Evolutionary conservation across 1,284 basidiomycete species (phyloP).

Genomic region (Pseudozyma sp.): DNA sequence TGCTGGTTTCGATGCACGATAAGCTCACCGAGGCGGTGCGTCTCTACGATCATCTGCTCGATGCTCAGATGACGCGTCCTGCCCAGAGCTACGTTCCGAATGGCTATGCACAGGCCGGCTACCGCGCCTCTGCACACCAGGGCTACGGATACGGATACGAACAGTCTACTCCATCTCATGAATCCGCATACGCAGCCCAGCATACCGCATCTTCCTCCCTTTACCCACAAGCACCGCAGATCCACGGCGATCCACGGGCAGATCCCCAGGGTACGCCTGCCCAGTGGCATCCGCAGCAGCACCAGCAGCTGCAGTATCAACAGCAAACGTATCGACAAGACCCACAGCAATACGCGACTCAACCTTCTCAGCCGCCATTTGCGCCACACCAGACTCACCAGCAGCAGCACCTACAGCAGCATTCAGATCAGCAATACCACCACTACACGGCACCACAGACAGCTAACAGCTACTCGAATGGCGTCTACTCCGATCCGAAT

Average conservation of each 20-base stretch:
- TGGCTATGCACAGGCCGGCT: conserved; percentile 9
- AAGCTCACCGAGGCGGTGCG: conserved; percentile 91
- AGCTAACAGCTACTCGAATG: conserved; percentile 11
- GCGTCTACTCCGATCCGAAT: conserved; percentile 16
- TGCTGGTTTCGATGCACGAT: conserved; percentile 90
- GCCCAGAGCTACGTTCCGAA: conserved; percentile 23
- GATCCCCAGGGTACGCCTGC: conserved; percentile 11
- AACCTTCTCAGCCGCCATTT: conserved; percentile 9
- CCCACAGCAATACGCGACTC: neutral
- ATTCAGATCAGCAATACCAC: conserved; percentile 14
- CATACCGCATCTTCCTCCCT: conserved; percentile 20
- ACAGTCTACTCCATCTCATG: conserved; percentile 5
- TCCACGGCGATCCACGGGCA: neutral
- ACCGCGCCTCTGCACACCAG: conserved; percentile 7
- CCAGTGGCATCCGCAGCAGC: conserved; percentile 19
- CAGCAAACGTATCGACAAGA: conserved; percentile 19
- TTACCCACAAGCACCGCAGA: conserved; percentile 22
- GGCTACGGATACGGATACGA: conserved; percentile 28
- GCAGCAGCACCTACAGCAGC: neutral
- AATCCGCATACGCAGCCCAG: conserved; percentile 9
- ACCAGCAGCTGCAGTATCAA: conserved; percentile 12
- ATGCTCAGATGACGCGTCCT: conserved; percentile 76
- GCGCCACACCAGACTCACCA: neutral
- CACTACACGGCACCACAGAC: conserved; percentile 1
- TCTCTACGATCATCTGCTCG: conserved; percentile 86